phyloP scores from a whole-genome alignment of 495 filamentous ascomycete species.

The Annulohypoxylon moriforme region DNA sequence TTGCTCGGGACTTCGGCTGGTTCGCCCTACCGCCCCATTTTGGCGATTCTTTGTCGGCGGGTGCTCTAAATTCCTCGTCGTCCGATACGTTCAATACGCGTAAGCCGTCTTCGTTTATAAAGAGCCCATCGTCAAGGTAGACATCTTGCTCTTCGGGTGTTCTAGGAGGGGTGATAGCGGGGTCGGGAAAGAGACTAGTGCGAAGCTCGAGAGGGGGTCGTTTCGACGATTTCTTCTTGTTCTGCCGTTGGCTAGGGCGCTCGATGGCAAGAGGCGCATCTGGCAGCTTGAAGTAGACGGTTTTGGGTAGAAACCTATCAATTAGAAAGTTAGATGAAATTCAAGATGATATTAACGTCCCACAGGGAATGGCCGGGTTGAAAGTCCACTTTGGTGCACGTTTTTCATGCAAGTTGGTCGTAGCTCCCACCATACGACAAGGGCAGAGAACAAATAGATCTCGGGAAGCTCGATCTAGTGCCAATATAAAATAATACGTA shows the following conservation, averaged over 20 bases:
- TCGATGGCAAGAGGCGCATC: conserved; percentile 51
- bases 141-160: conserved; percentile 68
- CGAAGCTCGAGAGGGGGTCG: conserved; percentile 50
- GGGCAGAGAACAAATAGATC: conserved; percentile 4
- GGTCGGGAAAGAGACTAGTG: conserved; percentile 60
- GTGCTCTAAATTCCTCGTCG: conserved; percentile 55
- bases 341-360: neutral
- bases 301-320: conserved; percentile 87
- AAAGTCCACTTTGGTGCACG: conserved; percentile 12
- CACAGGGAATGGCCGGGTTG: neutral
- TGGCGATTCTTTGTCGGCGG: conserved; percentile 72
- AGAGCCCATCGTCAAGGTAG: conserved; percentile 65
- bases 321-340: conserved; percentile 10
- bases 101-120: conserved; percentile 65
- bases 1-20: conserved; percentile 79
- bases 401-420: conserved; percentile 14
- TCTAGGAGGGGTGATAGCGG: conserved; percentile 64
- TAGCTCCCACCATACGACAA: conserved; percentile 10
- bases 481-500: neutral
- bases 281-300: conserved; percentile 76
- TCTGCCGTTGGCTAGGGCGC: conserved; percentile 47
- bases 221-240: conserved; percentile 41
- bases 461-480: neutral
- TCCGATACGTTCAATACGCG: conserved; percentile 52
- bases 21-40: conserved; percentile 76